Evolutionary conservation across 2,329 filamentous ascomycete species (phyloP).

Genomic region (Hysterium pulicare): DNA sequence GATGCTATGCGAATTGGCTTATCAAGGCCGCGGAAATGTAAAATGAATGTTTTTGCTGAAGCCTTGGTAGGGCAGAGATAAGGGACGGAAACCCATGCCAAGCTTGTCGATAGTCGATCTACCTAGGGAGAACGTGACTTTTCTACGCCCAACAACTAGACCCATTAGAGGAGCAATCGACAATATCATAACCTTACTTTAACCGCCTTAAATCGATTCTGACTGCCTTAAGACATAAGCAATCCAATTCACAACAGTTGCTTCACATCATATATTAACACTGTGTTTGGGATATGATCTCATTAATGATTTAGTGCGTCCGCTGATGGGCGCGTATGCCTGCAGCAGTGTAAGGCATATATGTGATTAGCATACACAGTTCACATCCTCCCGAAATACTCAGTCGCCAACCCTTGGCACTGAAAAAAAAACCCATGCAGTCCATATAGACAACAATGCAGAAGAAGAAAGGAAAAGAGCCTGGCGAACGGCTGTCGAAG

Average conservation of each 20-base stretch:
- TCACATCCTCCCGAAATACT: not conserved
- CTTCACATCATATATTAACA: too few relatives aligned
- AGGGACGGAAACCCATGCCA: too few relatives aligned
- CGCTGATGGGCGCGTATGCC: not conserved
- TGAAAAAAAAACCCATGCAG: not conserved
- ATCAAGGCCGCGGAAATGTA: slow-evolving; percentile 3
- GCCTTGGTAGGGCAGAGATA: too few relatives aligned
- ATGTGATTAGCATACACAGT: not conserved
- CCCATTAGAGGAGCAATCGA: too few relatives aligned
- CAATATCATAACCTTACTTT: too few relatives aligned
- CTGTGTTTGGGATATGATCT: not conserved
- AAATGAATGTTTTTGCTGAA: not conserved
- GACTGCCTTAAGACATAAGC: too few relatives aligned
- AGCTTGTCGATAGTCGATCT: too few relatives aligned
- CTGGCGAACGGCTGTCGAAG: not conserved
- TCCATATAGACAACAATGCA: not conserved
- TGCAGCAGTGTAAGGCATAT: not conserved
- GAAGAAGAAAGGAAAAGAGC: not conserved
- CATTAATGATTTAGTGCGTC: not conserved
- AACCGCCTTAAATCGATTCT: too few relatives aligned
- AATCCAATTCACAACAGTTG: too few relatives aligned
- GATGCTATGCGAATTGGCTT: not conserved
- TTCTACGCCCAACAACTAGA: too few relatives aligned
- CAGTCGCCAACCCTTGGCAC: not conserved
- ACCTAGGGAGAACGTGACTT: too few relatives aligned